These are phyloP conservation scores for Pecoramyces ruminantium DNA, from an alignment of 192 early-diverging fungal genomes.

Conservation along the genomic window DNA sequence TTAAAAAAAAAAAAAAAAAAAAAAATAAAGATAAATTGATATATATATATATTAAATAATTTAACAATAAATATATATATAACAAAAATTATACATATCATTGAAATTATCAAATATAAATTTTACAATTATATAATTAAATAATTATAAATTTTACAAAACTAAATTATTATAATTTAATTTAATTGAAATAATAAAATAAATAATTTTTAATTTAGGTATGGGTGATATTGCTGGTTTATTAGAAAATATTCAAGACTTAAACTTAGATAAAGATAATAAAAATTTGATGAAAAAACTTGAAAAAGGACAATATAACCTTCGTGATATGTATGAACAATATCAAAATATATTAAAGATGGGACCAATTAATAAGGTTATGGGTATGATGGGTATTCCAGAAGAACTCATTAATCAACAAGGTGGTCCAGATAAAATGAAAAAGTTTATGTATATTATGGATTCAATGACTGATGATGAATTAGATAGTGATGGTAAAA, in stretches of 20 bases:
- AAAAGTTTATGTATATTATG: slow-evolving; percentile 76
- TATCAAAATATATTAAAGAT: slow-evolving; percentile 73
- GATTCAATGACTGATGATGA: slow-evolving; percentile 90
- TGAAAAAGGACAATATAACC: slow-evolving; percentile 47
- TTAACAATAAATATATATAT: too few relatives aligned
- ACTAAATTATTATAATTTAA: too few relatives aligned
- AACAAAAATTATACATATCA: too few relatives aligned
- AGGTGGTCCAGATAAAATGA: slow-evolving; percentile 37
- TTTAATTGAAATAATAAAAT: not conserved
- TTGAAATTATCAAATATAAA: too few relatives aligned
- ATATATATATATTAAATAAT: too few relatives aligned
- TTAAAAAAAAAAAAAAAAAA: too few relatives aligned
- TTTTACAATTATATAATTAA: too few relatives aligned
- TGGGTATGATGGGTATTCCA: slow-evolving; percentile 59
- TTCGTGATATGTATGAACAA: slow-evolving; percentile 91
- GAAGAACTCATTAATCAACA: slow-evolving; percentile 43
- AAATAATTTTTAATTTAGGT: slow-evolving; percentile 20
- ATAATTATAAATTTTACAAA: too few relatives aligned
- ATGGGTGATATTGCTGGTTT: slow-evolving; percentile 84
- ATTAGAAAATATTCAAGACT: slow-evolving; percentile 74
- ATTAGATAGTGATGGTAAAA: slow-evolving; percentile 68
- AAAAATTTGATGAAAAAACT: slow-evolving; percentile 72
- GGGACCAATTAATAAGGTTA: slow-evolving; percentile 83
- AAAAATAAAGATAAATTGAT: too few relatives aligned
- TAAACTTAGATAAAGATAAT: slow-evolving; percentile 72